A percentile compares a stretch with the other conserved stretches of the same genome.
These are phyloP conservation scores for Tetrapyrgos nigripes DNA, from an alignment of 1,284 basidiomycete species.

Conservation along the genomic window DNA sequence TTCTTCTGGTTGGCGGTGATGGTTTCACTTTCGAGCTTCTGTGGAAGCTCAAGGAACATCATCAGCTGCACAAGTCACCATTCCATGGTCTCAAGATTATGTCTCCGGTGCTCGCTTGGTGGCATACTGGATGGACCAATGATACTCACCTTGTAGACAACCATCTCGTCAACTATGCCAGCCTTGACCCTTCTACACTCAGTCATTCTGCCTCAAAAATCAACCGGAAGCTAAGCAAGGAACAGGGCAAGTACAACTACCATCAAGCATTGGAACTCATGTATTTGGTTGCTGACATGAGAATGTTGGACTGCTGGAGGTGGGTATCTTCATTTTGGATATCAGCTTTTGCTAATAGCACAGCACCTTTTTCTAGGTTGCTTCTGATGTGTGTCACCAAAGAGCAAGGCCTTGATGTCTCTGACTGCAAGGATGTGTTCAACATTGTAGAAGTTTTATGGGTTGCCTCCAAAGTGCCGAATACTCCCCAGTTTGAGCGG, in stretches of 20 bases:
- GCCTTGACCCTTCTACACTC: constrained; percentile 30
- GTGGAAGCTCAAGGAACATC: background rate
- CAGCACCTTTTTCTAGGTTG: too few relatives aligned
- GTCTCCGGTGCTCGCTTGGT: constrained; percentile 26
- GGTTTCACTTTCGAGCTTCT: background rate
- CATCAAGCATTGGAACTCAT: constrained; percentile 26
- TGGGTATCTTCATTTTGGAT: constrained; percentile 11
- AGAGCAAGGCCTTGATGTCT: too few relatives aligned
- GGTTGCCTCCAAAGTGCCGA: too few relatives aligned
- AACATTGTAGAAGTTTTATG: too few relatives aligned
- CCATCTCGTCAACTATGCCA: constrained; percentile 17
- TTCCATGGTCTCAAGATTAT: background rate
- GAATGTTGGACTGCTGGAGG: constrained; percentile 37
- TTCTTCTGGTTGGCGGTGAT: background rate
- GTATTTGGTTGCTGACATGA: constrained; percentile 29
- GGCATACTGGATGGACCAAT: constrained; percentile 33
- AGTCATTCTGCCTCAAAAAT: constrained; percentile 32
- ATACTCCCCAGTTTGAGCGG: too few relatives aligned
- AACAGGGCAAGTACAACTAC: constrained; percentile 37
- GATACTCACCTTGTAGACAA: constrained; percentile 20
- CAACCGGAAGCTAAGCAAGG: constrained; percentile 24
- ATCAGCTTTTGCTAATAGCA: too few relatives aligned
- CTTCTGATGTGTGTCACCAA: too few relatives aligned
- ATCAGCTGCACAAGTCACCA: background rate
- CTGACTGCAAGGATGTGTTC: too few relatives aligned